These are phyloP conservation scores for Backusella parvicylindrica DNA, from an alignment of 192 early-diverging fungal species.

Conservation along the genomic window DNA sequence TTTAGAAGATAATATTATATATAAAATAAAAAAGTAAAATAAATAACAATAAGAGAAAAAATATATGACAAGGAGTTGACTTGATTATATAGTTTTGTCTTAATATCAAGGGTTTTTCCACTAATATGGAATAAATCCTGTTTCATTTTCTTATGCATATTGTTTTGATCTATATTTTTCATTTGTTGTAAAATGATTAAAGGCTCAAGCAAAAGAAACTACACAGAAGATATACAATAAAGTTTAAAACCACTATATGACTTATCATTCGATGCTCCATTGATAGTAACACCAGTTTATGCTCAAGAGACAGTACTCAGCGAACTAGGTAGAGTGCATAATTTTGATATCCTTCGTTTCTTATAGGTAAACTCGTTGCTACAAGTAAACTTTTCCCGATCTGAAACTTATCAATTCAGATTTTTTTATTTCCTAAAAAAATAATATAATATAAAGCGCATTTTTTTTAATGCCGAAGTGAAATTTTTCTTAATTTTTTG, in stretches of 20 bases:
- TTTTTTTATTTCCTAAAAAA: not conserved
- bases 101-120: not conserved
- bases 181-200: not conserved
- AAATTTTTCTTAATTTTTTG: not conserved
- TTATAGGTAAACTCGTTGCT: not conserved
- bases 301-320: not conserved
- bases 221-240: not conserved
- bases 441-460: not conserved
- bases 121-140: not conserved
- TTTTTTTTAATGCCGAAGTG: not conserved
- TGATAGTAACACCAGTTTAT: not conserved
- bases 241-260: not conserved
- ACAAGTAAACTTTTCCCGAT: not conserved
- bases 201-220: not conserved
- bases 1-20: not conserved
- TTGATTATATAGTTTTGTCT: not conserved
- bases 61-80: not conserved
- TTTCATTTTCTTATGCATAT: not conserved
- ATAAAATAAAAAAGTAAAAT: not conserved
- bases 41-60: not conserved
- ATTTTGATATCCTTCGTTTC: not conserved
- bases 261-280: not conserved
- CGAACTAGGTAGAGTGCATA: not conserved
- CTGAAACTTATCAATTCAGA: not conserved
- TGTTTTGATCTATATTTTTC: not conserved